Evolutionary conservation across 2,329 filamentous ascomycete species (phyloP), one percentile per base, ranked within the genome.

Genomic region (Hymenoscyphus linearis): DNA sequence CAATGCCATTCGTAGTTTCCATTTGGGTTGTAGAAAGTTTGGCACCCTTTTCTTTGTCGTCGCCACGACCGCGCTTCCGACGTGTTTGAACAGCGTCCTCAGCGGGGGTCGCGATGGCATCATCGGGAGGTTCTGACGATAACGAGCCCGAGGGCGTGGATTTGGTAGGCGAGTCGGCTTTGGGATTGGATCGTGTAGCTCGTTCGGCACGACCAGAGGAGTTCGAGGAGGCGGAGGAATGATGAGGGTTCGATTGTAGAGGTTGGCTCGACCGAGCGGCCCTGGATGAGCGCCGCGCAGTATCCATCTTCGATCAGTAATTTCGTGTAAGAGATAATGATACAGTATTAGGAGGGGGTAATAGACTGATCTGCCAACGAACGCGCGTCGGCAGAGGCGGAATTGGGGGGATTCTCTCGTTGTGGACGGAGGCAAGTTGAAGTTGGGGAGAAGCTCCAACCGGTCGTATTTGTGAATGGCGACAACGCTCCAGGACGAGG

Each of bases 281-380:
- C 76, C 93, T 95, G 73, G 93, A 96, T 75, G 93, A 90, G 78
- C 93, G 89, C 75, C 90, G 90, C 74, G 89, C 84, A 69, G 78
- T 78, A 73, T 79, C 82, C 80, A 83, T 77, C 72, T 75, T 76
- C 55, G 63, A 62, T 58, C 44, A 40, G 47, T 52, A 53, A 60
- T 53, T 34, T 58, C 16, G n/a, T 35, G 57, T 26, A 37, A 27
- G 12, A 18, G 34, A 13, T 52, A 36, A 36, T 53, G 18, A 44
- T 36, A 53, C 47, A 40, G 27, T 36, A 58, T 52, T 58, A 13
- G n/a, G 22, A 37, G 12, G n/a, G 35, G 18, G 53, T 36, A n/a
- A 27, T 50, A 44, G 18, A 36, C 22, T 37, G 35, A 59, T 57
- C 35, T 52, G 34, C 52, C 44, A 36, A 54, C 25, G 10, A 40